Evolutionary conservation across 2,329 filamentous ascomycete genomes (phyloP).

Genomic region (Fusarium xyrophilum): DNA sequence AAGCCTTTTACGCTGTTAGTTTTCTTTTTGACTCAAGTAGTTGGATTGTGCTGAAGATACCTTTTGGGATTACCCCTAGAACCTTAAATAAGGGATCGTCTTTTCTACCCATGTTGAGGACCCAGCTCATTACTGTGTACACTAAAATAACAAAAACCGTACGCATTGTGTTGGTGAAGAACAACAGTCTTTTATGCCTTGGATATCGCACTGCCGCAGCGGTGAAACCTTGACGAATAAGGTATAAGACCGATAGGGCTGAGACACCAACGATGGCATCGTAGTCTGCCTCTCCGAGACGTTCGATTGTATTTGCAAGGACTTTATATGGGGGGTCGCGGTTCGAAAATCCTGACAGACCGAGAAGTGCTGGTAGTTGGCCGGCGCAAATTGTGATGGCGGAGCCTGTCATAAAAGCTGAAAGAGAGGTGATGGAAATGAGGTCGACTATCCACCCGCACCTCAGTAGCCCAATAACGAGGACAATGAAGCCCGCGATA

Average conservation of each 20-base stretch:
- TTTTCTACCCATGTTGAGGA: conserved; percentile 75
- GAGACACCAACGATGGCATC: conserved; percentile 91
- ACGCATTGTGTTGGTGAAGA: conserved; percentile 89
- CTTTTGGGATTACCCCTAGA: conserved; percentile 78
- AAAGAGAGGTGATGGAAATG: conserved; percentile 88
- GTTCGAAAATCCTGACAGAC: conserved; percentile 76
- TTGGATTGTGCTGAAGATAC: conserved; percentile 30
- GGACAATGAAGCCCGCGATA: conserved; percentile 78
- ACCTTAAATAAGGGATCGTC: conserved; percentile 74
- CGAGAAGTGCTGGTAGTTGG: conserved; percentile 83
- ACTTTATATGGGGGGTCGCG: conserved; percentile 81
- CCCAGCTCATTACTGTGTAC: conserved; percentile 89
- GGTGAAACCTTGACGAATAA: conserved; percentile 72
- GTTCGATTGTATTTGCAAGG: conserved; percentile 81
- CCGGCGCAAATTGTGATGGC: conserved; percentile 87
- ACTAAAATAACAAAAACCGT: conserved; percentile 91
- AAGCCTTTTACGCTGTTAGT: conserved; percentile 63
- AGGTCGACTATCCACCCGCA: conserved; percentile 92
- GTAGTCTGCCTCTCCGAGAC: conserved; percentile 70
- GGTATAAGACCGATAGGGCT: conserved; percentile 77
- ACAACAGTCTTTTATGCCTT: conserved; percentile 74
- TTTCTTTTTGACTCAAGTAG: background rate
- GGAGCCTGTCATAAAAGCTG: conserved; percentile 96
- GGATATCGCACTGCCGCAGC: conserved; percentile 73
- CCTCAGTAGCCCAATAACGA: conserved; percentile 78